Evolutionary conservation across 228 moss, liverwort and hornwort genomes (phyloP).

Genomic region (Sphagnum fallax): DNA sequence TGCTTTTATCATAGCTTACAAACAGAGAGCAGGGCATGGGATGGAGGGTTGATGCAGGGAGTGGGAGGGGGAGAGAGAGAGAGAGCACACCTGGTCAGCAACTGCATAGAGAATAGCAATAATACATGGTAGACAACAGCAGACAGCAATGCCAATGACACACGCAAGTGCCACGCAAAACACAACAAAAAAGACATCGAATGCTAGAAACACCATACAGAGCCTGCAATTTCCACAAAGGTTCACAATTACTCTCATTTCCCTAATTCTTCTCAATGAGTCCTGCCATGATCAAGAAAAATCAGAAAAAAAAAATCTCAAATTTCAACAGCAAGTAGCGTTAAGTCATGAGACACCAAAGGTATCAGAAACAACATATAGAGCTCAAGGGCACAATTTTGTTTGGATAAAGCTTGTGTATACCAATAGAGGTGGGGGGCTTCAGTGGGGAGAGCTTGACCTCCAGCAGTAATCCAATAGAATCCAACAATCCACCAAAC

Average conservation of each 20-base stretch:
- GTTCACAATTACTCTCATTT: too few species aligned
- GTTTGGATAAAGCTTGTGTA: too few species aligned
- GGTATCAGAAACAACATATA: too few species aligned
- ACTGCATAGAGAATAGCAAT: constrained; percentile 98
- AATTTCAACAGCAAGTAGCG: too few species aligned
- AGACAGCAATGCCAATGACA: constrained; percentile 98
- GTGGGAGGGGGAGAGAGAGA: background rate
- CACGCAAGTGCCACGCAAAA: constrained; percentile 98
- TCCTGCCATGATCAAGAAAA: too few species aligned
- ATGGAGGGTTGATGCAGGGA: too few species aligned
- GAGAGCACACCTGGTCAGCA: constrained; percentile 63
- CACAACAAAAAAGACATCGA: constrained; percentile 98
- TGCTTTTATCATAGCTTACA: too few species aligned
- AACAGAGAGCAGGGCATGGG: too few species aligned
- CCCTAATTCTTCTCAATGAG: too few species aligned
- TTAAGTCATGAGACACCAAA: too few species aligned
- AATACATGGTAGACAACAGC: constrained; percentile 98
- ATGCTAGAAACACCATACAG: constrained; percentile 87
- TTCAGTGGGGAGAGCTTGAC: constrained; percentile 63
- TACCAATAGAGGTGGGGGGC: constrained; percentile 91
- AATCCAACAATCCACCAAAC: constrained; percentile 99
- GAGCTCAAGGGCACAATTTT: constrained; percentile 46
- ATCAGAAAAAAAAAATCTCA: too few species aligned
- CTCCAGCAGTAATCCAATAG: constrained; percentile 91
- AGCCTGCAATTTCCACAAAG: constrained; percentile 25